Evolutionary conservation across 345 rosid genomes (phyloP), one percentile per base, ranked within the genome.

Genomic region (Lepidium africanum): DNA sequence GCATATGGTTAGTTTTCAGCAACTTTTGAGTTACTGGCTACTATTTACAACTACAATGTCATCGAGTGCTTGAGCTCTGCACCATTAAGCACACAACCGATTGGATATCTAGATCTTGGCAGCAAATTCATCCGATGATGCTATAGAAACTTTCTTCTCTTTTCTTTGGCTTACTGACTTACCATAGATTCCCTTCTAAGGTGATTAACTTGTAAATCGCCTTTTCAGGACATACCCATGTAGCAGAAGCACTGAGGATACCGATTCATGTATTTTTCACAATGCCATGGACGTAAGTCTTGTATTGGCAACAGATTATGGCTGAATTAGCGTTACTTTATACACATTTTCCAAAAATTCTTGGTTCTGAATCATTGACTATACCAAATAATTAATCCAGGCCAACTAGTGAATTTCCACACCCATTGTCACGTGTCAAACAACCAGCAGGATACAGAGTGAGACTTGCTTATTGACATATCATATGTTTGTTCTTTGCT

Each of bases 201-300:
- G 15, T 1, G 11, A 37, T 74, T 82, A 67, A 81, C 23, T 71
- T 70, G 49, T 30, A 7, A 49, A 41, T 70, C 70, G 33, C 39
- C 65, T 77, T 72, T 67, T 21, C 82, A 95, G 99, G 99, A 74
- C 99, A 95, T 77, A 77, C 85, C 16, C 98, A 95, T 71, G 99
- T 95, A 74, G 99, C 99, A 23, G 99, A 95, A 80, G 86, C 96
- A 41, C 80, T 95, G 13, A 86, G 78, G 82, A 56, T 95, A 77
- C 98, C 99, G 0, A 67, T 95, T 78, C 99, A 95, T 78, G 85
- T 95, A 59, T 91, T 95, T 78, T 95, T 95, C 91, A 95, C 99
- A 13, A 95, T 95, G 99, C 99, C 99, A 57, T 95, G 99, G 99
- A 95, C 98, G 99, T 95, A 89, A 91, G 99, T 91, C 76, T 82